These are phyloP conservation scores for Pascua sp. DNA, from an alignment of 1,284 basidiomycete genomes.

Conservation along the genomic window DNA sequence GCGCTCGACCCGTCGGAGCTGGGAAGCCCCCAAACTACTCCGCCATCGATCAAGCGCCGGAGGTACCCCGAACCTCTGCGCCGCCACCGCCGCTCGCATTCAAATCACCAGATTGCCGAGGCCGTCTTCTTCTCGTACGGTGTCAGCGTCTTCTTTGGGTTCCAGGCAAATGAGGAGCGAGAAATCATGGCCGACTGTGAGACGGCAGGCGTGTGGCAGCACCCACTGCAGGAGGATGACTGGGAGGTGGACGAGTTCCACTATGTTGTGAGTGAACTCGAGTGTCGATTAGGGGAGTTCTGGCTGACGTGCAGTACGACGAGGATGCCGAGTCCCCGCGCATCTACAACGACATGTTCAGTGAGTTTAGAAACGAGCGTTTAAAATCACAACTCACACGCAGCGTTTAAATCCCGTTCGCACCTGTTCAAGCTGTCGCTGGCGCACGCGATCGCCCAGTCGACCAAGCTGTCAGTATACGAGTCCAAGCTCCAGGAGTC, in stretches of 20 bases:
- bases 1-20: constrained; percentile 32
- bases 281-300: not conserved
- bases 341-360: constrained; percentile 63
- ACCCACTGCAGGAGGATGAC: constrained; percentile 58
- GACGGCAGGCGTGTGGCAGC: constrained; percentile 64
- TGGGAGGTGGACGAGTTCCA: constrained; percentile 91
- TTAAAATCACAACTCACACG: constrained; percentile 52
- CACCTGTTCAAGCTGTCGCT: constrained; percentile 73
- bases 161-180: constrained; percentile 69
- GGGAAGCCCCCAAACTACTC: not conserved
- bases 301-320: constrained; percentile 63
- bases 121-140: constrained; percentile 76
- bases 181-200: constrained; percentile 76
- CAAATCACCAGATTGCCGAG: constrained; percentile 59
- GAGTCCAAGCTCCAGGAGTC: constrained; percentile 77
- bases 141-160: constrained; percentile 82
- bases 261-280: constrained; percentile 61
- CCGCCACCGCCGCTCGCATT: constrained; percentile 8
- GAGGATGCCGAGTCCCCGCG: constrained; percentile 75
- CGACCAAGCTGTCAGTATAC: constrained; percentile 84
- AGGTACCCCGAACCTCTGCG: constrained; percentile 9
- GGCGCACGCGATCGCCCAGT: constrained; percentile 90
- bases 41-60: not conserved
- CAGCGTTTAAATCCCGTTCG: constrained; percentile 82
- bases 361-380: constrained; percentile 31